Percentiles rank a stretch among this genome's conserved stretches.
Evolutionary conservation across 805 yeast species (phyloP).

Genomic region (Pichia ethanolica): DNA sequence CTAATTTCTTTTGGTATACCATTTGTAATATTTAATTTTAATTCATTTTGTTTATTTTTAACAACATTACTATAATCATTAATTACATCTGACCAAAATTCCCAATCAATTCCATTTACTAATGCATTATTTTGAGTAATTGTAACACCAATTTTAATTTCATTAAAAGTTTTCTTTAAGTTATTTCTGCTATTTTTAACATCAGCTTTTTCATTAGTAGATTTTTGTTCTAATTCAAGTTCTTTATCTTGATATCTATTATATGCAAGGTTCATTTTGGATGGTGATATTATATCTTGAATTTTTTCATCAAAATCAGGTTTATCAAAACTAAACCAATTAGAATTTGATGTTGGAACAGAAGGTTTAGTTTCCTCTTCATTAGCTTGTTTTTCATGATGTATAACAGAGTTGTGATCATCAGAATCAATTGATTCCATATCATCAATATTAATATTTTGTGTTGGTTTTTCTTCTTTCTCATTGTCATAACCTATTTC

Average conservation of each 20-base stretch:
- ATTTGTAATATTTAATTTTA: constrained; percentile 52
- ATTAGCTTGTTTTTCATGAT: constrained; percentile 9
- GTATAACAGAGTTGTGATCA: constrained; percentile 8
- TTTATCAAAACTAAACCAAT: constrained; percentile 26
- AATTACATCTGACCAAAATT: constrained; percentile 80
- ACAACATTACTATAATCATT: constrained; percentile 69
- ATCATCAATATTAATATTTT: constrained; percentile 2
- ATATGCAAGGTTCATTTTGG: constrained; percentile 52
- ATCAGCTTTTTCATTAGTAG: constrained; percentile 45
- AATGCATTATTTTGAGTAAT: constrained; percentile 28
- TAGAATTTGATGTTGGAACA: constrained; percentile 3
- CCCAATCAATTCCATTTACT: constrained; percentile 57
- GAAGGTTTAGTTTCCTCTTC: not conserved
- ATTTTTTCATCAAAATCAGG: constrained; percentile 14
- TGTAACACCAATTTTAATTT: constrained; percentile 41
- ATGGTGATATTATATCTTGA: constrained; percentile 17
- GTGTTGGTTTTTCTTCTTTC: not conserved
- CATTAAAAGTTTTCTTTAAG: constrained; percentile 37
- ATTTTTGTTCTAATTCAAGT: constrained; percentile 41
- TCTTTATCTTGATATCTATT: constrained; percentile 52
- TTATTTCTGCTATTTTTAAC: constrained; percentile 40
- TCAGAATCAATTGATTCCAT: constrained; percentile 11
- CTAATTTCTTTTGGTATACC: constrained; percentile 85
- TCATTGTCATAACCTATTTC: not conserved
- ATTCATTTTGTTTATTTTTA: constrained; percentile 47